phyloP scores from a whole-genome alignment of 768 basidiomycete species.

The Termitomyces sp. region DNA sequence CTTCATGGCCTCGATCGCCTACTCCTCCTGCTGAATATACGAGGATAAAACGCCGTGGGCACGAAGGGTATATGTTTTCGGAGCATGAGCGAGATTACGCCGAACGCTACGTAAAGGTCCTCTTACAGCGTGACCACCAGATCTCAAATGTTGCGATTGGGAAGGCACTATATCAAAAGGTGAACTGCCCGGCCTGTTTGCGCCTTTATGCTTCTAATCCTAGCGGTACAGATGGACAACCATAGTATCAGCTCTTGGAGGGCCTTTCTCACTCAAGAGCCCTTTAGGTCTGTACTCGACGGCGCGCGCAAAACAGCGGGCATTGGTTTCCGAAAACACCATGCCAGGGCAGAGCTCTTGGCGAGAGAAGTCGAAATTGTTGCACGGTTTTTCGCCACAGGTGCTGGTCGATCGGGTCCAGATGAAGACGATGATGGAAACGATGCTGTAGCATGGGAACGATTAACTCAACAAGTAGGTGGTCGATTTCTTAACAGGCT shows the following conservation, averaged over 20 bases:
- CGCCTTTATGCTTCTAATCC: not conserved
- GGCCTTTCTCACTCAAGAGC: constrained; percentile 24
- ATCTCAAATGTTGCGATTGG: constrained; percentile 33
- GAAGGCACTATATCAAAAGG: constrained; percentile 39
- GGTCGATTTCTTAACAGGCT: not conserved
- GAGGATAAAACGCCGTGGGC: constrained; percentile 15
- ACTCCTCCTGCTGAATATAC: constrained; percentile 37
- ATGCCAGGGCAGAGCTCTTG: constrained; percentile 7
- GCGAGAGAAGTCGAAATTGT: constrained; percentile 42
- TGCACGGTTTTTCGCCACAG: constrained; percentile 48
- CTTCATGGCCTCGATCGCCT: constrained; percentile 27
- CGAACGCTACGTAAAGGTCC: constrained; percentile 33
- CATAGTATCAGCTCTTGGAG: constrained; percentile 50
- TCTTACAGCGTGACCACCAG: constrained; percentile 42
- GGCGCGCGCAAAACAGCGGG: constrained; percentile 40
- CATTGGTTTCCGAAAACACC: constrained; percentile 44
- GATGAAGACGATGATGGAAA: constrained; percentile 36
- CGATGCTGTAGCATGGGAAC: constrained; percentile 43
- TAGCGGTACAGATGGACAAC: constrained; percentile 46
- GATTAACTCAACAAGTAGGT: constrained; percentile 41
- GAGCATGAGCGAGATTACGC: constrained; percentile 45
- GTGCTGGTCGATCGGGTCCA: constrained; percentile 22
- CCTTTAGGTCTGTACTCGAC: constrained; percentile 35
- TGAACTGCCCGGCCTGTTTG: constrained; percentile 15
- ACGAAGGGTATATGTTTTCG: constrained; percentile 37